Evolutionary conservation across 192 early-diverging fungal genomes (phyloP).

Genomic region (Podila epicladia): DNA sequence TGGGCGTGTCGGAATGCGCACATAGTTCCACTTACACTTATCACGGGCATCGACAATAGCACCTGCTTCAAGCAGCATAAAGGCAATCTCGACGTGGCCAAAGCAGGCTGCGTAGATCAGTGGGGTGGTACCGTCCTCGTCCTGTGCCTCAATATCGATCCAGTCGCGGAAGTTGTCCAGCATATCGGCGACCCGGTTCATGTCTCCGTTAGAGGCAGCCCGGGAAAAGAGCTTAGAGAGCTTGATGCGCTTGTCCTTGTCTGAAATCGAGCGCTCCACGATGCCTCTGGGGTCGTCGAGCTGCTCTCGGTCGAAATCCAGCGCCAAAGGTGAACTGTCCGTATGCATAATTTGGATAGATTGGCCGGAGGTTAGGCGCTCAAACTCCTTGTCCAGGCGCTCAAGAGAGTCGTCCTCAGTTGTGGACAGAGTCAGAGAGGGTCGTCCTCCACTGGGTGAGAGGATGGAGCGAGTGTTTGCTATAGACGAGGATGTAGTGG

Average conservation of each 20-base stretch:
- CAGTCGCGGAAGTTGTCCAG: slow-evolving; percentile 65
- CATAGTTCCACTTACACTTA: slow-evolving; percentile 66
- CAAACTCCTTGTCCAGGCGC: slow-evolving; percentile 41
- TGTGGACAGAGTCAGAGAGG: background rate
- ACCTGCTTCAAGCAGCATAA: slow-evolving; percentile 75
- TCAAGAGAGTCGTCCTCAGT: slow-evolving; percentile 29
- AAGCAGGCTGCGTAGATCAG: slow-evolving; percentile 92
- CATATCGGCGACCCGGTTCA: slow-evolving; percentile 66
- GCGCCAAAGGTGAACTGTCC: slow-evolving; percentile 17
- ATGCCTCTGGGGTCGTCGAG: slow-evolving; percentile 49
- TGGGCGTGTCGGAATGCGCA: background rate
- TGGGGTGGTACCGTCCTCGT: slow-evolving; percentile 88
- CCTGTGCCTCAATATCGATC: slow-evolving; percentile 81
- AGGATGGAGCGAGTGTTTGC: background rate
- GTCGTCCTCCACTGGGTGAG: background rate
- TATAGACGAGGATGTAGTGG: slow-evolving; percentile 1
- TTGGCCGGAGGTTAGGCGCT: slow-evolving; percentile 42
- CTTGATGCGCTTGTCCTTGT: slow-evolving; percentile 64
- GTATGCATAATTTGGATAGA: slow-evolving; percentile 37
- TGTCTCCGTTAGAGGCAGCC: slow-evolving; percentile 80
- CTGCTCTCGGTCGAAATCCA: slow-evolving; percentile 42
- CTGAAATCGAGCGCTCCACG: slow-evolving; percentile 50
- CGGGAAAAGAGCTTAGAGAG: slow-evolving; percentile 74
- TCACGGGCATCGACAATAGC: slow-evolving; percentile 83
- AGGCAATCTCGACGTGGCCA: slow-evolving; percentile 79